Percentiles rank a stretch among this genome's conserved stretches.
Conservation (phyloP, 106 monocot genomes). For the Platanthera zijinensis region DNA sequence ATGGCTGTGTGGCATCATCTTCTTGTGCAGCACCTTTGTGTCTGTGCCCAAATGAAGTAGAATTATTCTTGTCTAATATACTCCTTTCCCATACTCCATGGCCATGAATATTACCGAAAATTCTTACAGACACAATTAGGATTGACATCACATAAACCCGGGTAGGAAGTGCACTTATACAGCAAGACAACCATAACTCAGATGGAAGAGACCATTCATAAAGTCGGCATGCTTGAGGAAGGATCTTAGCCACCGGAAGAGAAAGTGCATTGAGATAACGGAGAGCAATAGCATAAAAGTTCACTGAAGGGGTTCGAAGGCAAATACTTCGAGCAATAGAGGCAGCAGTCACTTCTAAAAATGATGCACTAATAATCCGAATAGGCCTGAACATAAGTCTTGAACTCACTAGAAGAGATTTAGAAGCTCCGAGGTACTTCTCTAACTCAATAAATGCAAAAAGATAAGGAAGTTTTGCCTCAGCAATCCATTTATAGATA, state of each 20-base stretch:
- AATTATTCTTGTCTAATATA: slow-evolving; percentile 2
- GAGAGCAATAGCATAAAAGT: slow-evolving; percentile 62
- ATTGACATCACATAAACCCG: slow-evolving; percentile 80
- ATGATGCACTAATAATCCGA: slow-evolving; percentile 41
- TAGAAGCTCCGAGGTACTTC: slow-evolving; percentile 37
- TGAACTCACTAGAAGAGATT: slow-evolving; percentile 28
- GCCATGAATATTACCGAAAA: slow-evolving; percentile 70
- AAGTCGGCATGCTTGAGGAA: slow-evolving; percentile 52
- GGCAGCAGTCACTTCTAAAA: slow-evolving; percentile 62
- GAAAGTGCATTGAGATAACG: slow-evolving; percentile 52
- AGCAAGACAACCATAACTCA: slow-evolving; percentile 71
- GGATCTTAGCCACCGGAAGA: slow-evolving; percentile 58
- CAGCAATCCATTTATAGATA: slow-evolving; percentile 53
- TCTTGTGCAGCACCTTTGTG: neutral
- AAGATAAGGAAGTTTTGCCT: slow-evolving; percentile 79
- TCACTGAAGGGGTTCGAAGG: slow-evolving; percentile 67
- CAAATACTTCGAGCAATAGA: slow-evolving; percentile 55
- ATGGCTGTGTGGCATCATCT: slow-evolving; percentile 5
- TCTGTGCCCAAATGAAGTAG: slow-evolving; percentile 1
- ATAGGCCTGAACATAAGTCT: slow-evolving; percentile 63
- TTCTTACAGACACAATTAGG: slow-evolving; percentile 67
- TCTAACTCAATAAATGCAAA: slow-evolving; percentile 54
- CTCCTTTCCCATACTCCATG: slow-evolving; percentile 74
- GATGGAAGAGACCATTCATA: slow-evolving; percentile 87
- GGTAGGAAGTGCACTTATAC: slow-evolving; percentile 46